Conservation (phyloP, 306 rosid genomes). For the Gillenia trifoliata region DNA sequence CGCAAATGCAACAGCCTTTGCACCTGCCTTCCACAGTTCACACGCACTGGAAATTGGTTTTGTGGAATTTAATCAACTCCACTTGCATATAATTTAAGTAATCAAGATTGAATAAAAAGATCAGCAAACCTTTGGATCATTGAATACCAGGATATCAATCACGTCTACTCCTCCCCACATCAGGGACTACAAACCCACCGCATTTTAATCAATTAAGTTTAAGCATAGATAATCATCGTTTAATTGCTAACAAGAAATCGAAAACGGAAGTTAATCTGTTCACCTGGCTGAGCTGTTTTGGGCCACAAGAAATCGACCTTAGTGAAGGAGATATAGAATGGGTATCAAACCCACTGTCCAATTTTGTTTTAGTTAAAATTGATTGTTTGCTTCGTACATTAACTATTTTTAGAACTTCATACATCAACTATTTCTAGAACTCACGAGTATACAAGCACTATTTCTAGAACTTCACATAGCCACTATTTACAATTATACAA, state of each 20-base stretch:
- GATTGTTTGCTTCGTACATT: too few species aligned
- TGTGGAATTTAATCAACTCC: constrained; percentile 28
- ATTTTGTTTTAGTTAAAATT: too few species aligned
- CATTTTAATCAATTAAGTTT: neutral
- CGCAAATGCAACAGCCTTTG: constrained; percentile 87
- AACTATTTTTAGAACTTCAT: too few species aligned
- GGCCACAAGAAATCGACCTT: constrained; percentile 95
- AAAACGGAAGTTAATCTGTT: neutral
- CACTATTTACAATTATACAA: too few species aligned
- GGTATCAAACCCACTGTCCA: too few species aligned
- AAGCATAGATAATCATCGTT: neutral
- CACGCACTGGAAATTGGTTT: constrained; percentile 37
- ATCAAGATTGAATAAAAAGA: constrained; percentile 13
- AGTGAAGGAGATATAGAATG: too few species aligned
- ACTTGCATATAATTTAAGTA: neutral
- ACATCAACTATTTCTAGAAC: too few species aligned
- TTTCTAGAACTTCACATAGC: too few species aligned
- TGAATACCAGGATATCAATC: constrained; percentile 70
- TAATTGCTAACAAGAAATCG: neutral
- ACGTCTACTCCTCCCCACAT: constrained; percentile 80
- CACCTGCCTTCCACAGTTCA: constrained; percentile 89
- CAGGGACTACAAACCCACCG: constrained; percentile 64
- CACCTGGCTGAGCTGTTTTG: constrained; percentile 79
- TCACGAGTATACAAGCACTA: too few species aligned
- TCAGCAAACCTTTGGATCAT: constrained; percentile 70